Evolutionary conservation across 306 rosid species (phyloP).

Genomic region (Abrus pulchellus): DNA sequence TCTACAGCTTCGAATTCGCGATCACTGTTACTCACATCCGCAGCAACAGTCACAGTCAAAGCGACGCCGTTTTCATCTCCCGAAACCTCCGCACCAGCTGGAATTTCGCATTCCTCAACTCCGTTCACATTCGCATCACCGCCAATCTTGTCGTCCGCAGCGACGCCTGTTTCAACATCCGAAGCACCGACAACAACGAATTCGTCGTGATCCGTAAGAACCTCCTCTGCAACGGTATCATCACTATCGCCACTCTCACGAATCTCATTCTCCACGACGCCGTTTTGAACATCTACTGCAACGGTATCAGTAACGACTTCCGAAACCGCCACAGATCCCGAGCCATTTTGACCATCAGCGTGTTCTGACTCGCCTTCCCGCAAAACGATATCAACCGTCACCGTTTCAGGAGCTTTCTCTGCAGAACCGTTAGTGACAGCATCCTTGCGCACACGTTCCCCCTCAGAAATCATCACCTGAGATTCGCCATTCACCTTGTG

Average conservation of each 20-base stretch:
- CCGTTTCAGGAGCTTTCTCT: conserved; percentile 1
- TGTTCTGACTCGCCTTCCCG: conserved; percentile 29
- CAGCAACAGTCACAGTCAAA: not conserved
- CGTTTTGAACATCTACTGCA: conserved; percentile 20
- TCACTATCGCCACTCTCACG: not conserved
- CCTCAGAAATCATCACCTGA: conserved; percentile 35
- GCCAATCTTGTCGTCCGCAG: conserved; percentile 20
- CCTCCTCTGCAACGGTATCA: not conserved
- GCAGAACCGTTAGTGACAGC: not conserved
- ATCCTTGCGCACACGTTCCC: conserved; percentile 28
- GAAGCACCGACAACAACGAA: conserved; percentile 25
- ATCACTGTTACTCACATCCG: conserved; percentile 34
- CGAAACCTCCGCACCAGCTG: conserved; percentile 7
- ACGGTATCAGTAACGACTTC: conserved; percentile 21
- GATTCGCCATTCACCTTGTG: conserved; percentile 42
- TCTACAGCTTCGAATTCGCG: conserved; percentile 24
- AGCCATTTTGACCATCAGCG: conserved; percentile 20
- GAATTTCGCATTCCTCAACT: conserved; percentile 15
- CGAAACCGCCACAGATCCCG: conserved; percentile 44
- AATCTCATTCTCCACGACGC: conserved; percentile 16
- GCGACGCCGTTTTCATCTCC: conserved; percentile 29
- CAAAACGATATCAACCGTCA: conserved; percentile 16
- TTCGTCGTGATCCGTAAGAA: conserved; percentile 24
- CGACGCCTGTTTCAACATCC: conserved; percentile 34
- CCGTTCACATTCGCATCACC: conserved; percentile 4